phyloP scores from a whole-genome alignment of 176 grass and related monocot genomes.

The Puccinellia tenuiflora region DNA sequence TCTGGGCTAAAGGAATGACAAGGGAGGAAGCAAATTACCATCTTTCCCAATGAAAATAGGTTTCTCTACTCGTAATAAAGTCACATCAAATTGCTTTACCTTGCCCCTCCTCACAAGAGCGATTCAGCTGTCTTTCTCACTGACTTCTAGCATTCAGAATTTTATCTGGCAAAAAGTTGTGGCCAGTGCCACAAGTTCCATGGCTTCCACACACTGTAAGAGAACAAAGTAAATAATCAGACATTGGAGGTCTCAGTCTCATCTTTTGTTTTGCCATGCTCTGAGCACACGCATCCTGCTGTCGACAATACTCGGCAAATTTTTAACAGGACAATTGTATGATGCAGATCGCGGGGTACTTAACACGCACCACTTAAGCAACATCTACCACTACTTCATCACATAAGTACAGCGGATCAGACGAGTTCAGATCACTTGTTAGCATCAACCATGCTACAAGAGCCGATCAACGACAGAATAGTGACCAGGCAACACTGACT shows the following conservation, averaged over 20 bases:
- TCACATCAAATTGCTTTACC: conserved; percentile 12
- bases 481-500: background rate
- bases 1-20: conserved; percentile 14
- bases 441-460: background rate
- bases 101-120: background rate
- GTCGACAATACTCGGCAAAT: conserved; percentile 10
- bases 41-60: background rate
- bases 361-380: background rate
- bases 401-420: background rate
- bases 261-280: conserved; percentile 14
- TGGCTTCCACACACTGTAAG: conserved; percentile 23
- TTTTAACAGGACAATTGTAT: background rate
- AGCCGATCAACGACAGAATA: background rate
- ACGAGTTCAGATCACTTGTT: background rate
- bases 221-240: conserved; percentile 17
- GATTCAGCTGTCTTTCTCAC: conserved; percentile 11
- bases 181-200: conserved; percentile 28
- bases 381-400: background rate
- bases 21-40: conserved; percentile 27
- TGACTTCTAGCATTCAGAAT: conserved; percentile 18
- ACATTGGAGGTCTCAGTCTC: conserved; percentile 18
- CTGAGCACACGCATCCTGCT: conserved; percentile 14
- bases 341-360: background rate
- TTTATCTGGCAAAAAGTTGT: conserved; percentile 41
- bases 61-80: background rate